phyloP scores from a whole-genome alignment of 2,329 filamentous ascomycete species.

The Curvularia sp. region DNA sequence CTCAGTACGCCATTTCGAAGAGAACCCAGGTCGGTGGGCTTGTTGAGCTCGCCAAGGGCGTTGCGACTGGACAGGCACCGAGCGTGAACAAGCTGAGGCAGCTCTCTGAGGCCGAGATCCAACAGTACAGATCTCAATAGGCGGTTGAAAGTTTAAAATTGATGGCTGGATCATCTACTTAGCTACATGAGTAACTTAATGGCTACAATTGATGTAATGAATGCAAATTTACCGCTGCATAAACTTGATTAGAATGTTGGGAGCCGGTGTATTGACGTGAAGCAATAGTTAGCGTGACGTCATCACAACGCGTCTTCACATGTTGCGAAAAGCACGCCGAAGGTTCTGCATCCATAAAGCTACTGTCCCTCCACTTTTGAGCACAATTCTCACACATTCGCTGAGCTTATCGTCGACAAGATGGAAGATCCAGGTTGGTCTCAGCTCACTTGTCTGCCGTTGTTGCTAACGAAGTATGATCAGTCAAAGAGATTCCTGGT shows the following conservation, averaged over 20 bases:
- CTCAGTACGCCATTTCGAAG: constrained; percentile 71
- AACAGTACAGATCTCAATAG: constrained; percentile 47
- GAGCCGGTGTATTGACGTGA: not conserved
- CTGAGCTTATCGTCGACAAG: not conserved
- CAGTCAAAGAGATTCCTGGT: constrained; percentile 65
- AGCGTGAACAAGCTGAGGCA: constrained; percentile 78
- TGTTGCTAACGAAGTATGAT: not conserved
- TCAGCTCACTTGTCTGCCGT: not conserved
- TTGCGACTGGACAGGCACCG: constrained; percentile 74
- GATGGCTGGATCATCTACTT: not conserved
- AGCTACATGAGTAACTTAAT: not conserved
- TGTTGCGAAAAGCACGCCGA: constrained; percentile 10
- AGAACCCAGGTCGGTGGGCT: constrained; percentile 69
- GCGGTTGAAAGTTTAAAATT: not conserved
- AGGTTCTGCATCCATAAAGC: constrained; percentile 5
- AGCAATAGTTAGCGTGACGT: constrained; percentile 14
- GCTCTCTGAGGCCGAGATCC: constrained; percentile 61
- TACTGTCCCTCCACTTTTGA: not conserved
- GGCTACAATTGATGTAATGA: not conserved
- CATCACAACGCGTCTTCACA: constrained; percentile 16
- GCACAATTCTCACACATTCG: not conserved
- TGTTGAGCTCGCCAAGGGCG: constrained; percentile 76
- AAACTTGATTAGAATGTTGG: not conserved
- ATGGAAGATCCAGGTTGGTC: constrained; percentile 43
- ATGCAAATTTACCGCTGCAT: not conserved